phyloP scores from a whole-genome alignment of 164 flowering plant species.

The Dillenia suffruticosa region DNA sequence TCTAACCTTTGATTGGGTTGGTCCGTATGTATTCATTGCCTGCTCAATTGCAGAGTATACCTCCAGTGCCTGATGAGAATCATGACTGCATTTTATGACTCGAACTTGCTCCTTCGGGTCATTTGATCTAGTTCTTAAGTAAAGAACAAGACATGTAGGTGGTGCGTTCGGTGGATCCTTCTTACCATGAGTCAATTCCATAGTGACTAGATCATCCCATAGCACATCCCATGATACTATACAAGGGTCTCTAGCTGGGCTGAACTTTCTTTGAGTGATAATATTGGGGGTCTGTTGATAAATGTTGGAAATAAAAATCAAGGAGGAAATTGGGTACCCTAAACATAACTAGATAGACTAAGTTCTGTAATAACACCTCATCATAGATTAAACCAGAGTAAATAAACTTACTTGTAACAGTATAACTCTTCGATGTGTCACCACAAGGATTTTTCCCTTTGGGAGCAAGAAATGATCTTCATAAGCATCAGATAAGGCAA shows the following conservation, averaged over 20 bases:
- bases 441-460: conserved; percentile 66
- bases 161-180: conserved; percentile 64
- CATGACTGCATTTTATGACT: conserved; percentile 66
- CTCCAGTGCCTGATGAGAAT: conserved; percentile 70
- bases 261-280: conserved; percentile 82
- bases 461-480: conserved; percentile 92
- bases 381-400: not conserved
- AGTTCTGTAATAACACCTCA: too few species aligned
- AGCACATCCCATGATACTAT: conserved; percentile 87
- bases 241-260: conserved; percentile 95
- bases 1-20: conserved; percentile 64
- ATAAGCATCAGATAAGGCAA: conserved; percentile 97
- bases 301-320: not conserved
- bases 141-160: conserved; percentile 70
- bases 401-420: conserved; percentile 65
- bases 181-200: conserved; percentile 80
- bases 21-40: conserved; percentile 73
- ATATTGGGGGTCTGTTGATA: conserved; percentile 75
- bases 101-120: conserved; percentile 72
- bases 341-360: not conserved
- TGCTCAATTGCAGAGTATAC: conserved; percentile 71
- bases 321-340: not conserved
- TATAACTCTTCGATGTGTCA: conserved; percentile 89
- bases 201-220: conserved; percentile 75
- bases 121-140: conserved; percentile 41